Evolutionary conservation across 805 yeast genomes (phyloP).

Genomic region (Metschnikowia colocasiae): DNA sequence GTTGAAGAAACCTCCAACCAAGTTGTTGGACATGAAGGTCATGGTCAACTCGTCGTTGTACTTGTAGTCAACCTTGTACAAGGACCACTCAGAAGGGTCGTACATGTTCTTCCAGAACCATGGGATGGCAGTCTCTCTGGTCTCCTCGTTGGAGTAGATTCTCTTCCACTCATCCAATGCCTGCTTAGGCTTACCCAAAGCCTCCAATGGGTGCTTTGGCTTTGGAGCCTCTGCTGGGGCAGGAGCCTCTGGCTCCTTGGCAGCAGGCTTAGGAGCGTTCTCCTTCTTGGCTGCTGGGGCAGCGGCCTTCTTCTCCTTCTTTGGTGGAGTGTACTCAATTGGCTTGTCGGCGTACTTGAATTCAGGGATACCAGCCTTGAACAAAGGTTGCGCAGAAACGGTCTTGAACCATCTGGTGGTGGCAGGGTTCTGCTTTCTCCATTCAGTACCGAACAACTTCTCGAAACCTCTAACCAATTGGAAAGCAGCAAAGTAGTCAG

Average conservation of each 20-base stretch:
- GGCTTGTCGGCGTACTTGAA: conserved; percentile 63
- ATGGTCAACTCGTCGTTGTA: conserved; percentile 96
- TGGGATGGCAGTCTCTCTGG: conserved; percentile 90
- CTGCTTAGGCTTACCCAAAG: conserved; percentile 67
- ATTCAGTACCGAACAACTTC: conserved; percentile 57
- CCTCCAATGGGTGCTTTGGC: conserved; percentile 88
- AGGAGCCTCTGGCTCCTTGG: conserved; percentile 32
- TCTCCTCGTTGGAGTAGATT: conserved; percentile 93
- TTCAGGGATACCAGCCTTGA: conserved; percentile 47
- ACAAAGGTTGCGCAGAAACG: conserved; percentile 41
- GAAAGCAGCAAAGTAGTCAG: conserved; percentile 59
- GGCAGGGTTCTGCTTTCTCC: conserved; percentile 62
- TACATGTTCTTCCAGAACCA: conserved; percentile 94
- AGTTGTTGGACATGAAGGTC: conserved; percentile 97
- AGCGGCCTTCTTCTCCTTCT: conserved; percentile 60
- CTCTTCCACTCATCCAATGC: conserved; percentile 94
- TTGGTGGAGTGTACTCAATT: conserved; percentile 58
- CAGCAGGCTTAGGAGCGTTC: conserved; percentile 23
- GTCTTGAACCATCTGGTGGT: conserved; percentile 71
- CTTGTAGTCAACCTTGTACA: conserved; percentile 94
- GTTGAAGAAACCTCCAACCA: conserved; percentile 97
- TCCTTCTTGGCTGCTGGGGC: conserved; percentile 34
- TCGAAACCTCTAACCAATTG: conserved; percentile 53
- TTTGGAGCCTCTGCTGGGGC: conserved; percentile 60
- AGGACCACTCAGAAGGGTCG: conserved; percentile 89